Conservation (phyloP, 192 early-diverging fungal genomes). For the Entomortierella chlamydospora region DNA sequence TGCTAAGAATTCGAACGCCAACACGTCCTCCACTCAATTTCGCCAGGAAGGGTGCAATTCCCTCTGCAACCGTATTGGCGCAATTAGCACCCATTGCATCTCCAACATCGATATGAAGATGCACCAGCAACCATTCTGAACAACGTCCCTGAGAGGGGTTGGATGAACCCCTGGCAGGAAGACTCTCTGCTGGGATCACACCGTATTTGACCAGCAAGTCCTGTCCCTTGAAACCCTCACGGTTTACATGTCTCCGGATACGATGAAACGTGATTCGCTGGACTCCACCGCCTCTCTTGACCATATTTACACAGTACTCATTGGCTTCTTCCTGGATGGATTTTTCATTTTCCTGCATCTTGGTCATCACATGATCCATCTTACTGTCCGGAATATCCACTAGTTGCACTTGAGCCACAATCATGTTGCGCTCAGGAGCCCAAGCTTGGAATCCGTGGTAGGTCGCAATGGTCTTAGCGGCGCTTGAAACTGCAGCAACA, state of each 20-base stretch:
- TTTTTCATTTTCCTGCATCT: conserved; percentile 53
- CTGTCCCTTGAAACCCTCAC: conserved; percentile 40
- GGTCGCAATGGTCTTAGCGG: conserved; percentile 74
- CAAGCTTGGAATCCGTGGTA: conserved; percentile 68
- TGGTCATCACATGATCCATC: conserved; percentile 54
- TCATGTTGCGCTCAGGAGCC: conserved; percentile 73
- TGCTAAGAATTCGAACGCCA: conserved; percentile 77
- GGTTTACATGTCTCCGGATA: conserved; percentile 45
- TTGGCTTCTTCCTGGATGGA: conserved; percentile 68
- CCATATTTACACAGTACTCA: conserved; percentile 73
- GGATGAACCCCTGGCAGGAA: conserved; percentile 9
- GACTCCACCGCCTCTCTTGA: conserved; percentile 74
- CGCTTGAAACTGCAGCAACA: conserved; percentile 82
- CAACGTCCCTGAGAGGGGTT: conserved; percentile 6
- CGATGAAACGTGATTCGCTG: conserved; percentile 63
- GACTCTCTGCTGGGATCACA: conserved; percentile 18
- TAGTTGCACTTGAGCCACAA: conserved; percentile 75
- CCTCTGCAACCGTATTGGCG: conserved; percentile 76
- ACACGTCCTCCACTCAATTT: conserved; percentile 66
- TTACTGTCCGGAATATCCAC: conserved; percentile 64
- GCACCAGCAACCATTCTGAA: conserved; percentile 76
- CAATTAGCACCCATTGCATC: conserved; percentile 87
- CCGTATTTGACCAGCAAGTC: conserved; percentile 45
- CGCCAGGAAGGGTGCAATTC: conserved; percentile 69
- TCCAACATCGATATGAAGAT: conserved; percentile 81